phyloP scores from a whole-genome alignment of 495 filamentous ascomycete species.

The Aspergillus sclerotiicarbonarius region DNA sequence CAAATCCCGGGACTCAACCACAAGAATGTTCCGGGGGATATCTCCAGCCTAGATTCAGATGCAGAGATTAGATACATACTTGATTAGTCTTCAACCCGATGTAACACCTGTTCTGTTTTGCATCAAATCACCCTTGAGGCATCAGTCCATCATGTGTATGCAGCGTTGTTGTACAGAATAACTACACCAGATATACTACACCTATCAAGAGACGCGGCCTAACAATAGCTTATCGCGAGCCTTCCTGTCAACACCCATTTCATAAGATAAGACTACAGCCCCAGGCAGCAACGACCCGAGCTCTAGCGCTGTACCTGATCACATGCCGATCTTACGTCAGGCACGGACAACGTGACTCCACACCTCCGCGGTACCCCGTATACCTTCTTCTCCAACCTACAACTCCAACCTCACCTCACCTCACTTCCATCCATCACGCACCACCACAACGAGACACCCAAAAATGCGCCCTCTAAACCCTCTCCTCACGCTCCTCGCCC shows the following conservation, averaged over 20 bases:
- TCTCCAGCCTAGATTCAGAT: too few species aligned
- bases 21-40: too few species aligned
- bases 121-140: neutral
- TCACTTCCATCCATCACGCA: neutral
- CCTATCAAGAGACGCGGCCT: neutral
- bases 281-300: neutral
- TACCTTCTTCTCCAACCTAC: slow-evolving; percentile 1
- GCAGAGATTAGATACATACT: too few species aligned
- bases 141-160: neutral
- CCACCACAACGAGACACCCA: neutral
- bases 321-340: neutral
- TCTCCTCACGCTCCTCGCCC: slow-evolving; percentile 4
- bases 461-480: slow-evolving; percentile 16
- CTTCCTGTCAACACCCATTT: neutral
- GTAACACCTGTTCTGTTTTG: neutral
- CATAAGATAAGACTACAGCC: neutral
- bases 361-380: neutral
- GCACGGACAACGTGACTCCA: neutral
- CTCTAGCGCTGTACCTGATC: neutral
- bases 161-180: neutral
- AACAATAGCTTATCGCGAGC: too few species aligned
- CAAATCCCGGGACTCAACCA: too few species aligned
- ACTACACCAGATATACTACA: neutral
- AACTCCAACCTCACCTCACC: neutral
- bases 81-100: neutral